A percentile compares a stretch with the other conserved stretches of the same genome.
Conservation (phyloP, 1,284 basidiomycete genomes). For the Cutaneotrichosporon cyanovorans region DNA sequence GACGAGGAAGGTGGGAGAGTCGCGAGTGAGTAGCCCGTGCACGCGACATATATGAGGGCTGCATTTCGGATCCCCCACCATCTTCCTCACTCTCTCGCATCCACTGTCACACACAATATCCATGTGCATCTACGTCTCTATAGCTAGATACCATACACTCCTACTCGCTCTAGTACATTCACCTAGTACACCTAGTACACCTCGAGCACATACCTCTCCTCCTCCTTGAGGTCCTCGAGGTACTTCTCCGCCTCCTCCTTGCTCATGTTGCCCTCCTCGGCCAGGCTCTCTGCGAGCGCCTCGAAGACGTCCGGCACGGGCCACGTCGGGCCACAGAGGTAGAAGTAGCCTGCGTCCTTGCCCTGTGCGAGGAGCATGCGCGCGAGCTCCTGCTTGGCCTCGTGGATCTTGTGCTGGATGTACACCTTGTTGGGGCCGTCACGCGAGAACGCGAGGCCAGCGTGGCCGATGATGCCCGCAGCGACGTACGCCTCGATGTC, state of each 20-base stretch:
- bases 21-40: too few relatives aligned
- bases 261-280: conserved; percentile 62
- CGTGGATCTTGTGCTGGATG: conserved; percentile 96
- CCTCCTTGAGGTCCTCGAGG: conserved; percentile 88
- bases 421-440: conserved; percentile 89
- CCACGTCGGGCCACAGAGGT: conserved; percentile 97
- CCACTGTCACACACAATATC: too few relatives aligned
- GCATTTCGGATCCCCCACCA: too few relatives aligned
- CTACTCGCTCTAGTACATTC: too few relatives aligned
- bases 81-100: too few relatives aligned
- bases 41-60: too few relatives aligned
- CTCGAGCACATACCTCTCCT: conserved; percentile 95
- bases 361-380: conserved; percentile 54
- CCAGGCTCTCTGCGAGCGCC: conserved; percentile 73
- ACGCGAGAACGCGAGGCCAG: conserved; percentile 93
- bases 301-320: conserved; percentile 96
- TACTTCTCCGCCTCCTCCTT: conserved; percentile 67
- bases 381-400: conserved; percentile 72
- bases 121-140: too few relatives aligned
- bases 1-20: too few relatives aligned
- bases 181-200: conserved; percentile 48
- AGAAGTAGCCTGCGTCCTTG: conserved; percentile 68
- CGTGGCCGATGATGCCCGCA: conserved; percentile 74
- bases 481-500: conserved; percentile 58
- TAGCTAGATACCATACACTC: too few relatives aligned